Evolutionary conservation across 352 stramenopile species (phyloP).

Genomic region (Pythium myriotylum): DNA sequence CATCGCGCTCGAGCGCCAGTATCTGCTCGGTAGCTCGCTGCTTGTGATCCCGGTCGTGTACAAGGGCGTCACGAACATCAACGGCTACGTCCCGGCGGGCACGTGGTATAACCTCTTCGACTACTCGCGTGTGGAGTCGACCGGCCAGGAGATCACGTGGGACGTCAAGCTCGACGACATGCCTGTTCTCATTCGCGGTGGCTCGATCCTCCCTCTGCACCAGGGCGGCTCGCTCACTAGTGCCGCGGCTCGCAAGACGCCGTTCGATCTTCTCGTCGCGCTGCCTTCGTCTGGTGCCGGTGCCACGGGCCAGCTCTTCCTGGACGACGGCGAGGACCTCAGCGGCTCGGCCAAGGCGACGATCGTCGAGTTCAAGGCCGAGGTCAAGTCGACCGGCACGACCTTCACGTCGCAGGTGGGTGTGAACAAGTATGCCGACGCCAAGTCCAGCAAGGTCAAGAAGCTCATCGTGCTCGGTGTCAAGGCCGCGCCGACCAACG

Average conservation of each 20-base stretch:
- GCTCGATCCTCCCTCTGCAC: slow-evolving; percentile 51
- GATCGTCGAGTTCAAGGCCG: slow-evolving; percentile 37
- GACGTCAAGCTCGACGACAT: slow-evolving; percentile 58
- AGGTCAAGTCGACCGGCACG: not conserved
- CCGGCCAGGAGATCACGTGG: slow-evolving; percentile 31
- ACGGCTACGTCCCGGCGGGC: slow-evolving; percentile 44
- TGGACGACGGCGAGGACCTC: slow-evolving; percentile 58
- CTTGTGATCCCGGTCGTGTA: slow-evolving; percentile 57
- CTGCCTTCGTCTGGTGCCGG: slow-evolving; percentile 20
- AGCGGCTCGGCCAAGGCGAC: slow-evolving; percentile 30
- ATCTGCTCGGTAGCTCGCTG: slow-evolving; percentile 46
- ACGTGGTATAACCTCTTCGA: slow-evolving; percentile 68
- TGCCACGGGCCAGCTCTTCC: slow-evolving; percentile 48
- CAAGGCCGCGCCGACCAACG: not conserved
- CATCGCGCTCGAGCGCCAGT: slow-evolving; percentile 45
- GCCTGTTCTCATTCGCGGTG: slow-evolving; percentile 56
- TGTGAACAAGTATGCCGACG: slow-evolving; percentile 25
- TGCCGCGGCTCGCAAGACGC: slow-evolving; percentile 39
- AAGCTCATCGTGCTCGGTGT: slow-evolving; percentile 35
- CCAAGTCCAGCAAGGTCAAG: slow-evolving; percentile 26
- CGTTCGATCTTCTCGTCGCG: slow-evolving; percentile 59
- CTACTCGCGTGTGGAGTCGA: slow-evolving; percentile 38
- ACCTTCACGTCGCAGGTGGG: slow-evolving; percentile 25
- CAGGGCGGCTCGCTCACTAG: slow-evolving; percentile 46
- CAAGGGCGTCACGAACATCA: slow-evolving; percentile 45